Base-by-base conservation (phyloP, 106 monocot genomes). In the Allium cepa region DNA sequence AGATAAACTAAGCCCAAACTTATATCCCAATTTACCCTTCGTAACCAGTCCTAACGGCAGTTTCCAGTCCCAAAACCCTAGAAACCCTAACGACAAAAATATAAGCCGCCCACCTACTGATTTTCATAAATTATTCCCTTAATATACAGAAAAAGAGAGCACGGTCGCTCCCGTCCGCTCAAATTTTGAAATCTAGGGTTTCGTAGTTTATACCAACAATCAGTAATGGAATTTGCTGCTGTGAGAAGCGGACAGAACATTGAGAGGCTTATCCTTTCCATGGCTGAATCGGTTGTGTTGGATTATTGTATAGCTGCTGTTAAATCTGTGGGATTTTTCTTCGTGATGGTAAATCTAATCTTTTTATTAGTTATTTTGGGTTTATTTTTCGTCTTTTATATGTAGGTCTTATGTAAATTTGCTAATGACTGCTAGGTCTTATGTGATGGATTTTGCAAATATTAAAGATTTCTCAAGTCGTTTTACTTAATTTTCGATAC, bases 41-140 rank as follows among this genome's bases (percentile, higher is more conserved):
- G 1, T 36, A 36, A 36, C 36, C 36, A 36, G 36, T 36, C 1
- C 63, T 47, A 45, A 13, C 18, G 14, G 16, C 47, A 49, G 9
- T 14, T 10, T 49, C 64, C 49, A 49, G 22, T 49, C 64, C 64
- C 47, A 64, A 64, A 64, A 64, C 64, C 64, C 64, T 64, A 64
- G 49, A 8, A 11, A 18, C 60, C 22, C 60, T 60, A 26, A 28
- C 26, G 22, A 26, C 22, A 26, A 60, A 60, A 60, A 18, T 28
- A 18, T 60, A 60, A 28, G 16, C 28, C 60, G 3, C 60, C 60
- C 26, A 18, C 17, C 17, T 26, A 26, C 10, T 60, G 28, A 60
- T 26, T 3, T 9, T 26, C 60, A 8, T 9, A 60, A 18, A 60
- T 26, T 8, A 16, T 17, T 26, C 3, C 22, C 60, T 26, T 5